Percentiles rank a stretch among this genome's conserved stretches.
Conservation (phyloP, 108 stramenopile genomes). For the Asterionellopsis glacialis region DNA sequence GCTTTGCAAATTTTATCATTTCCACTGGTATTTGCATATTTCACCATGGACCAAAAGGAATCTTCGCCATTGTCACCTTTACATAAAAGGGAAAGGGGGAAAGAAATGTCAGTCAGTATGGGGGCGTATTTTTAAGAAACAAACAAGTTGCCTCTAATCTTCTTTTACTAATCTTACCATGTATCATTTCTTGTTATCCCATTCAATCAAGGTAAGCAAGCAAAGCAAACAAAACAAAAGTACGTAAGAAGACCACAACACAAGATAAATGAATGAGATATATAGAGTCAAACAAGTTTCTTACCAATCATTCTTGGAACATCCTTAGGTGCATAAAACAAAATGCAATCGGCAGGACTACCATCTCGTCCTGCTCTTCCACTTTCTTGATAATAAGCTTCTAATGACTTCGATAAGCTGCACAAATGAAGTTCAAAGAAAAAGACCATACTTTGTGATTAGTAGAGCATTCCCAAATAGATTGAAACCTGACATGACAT, state of each 20-base stretch:
- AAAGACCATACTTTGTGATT: not conserved
- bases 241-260: too few species aligned
- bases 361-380: slow-evolving; percentile 96
- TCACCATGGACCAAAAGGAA: slow-evolving; percentile 64
- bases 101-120: too few species aligned
- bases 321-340: slow-evolving; percentile 62
- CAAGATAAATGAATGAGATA: too few species aligned
- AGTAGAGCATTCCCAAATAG: not conserved
- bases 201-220: too few species aligned
- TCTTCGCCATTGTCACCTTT: slow-evolving; percentile 48
- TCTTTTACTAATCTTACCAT: too few species aligned
- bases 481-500: slow-evolving; percentile 5
- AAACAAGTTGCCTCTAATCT: too few species aligned
- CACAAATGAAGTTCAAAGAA: not conserved
- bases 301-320: slow-evolving; percentile 49
- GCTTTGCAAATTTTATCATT: slow-evolving; percentile 66
- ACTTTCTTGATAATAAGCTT: slow-evolving; percentile 95
- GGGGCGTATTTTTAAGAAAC: too few species aligned
- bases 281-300: too few species aligned
- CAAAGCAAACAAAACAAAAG: too few species aligned
- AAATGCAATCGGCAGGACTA: slow-evolving; percentile 72
- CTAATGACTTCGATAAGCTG: slow-evolving; percentile 81
- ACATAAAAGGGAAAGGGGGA: slow-evolving; percentile 30
- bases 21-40: slow-evolving; percentile 65
- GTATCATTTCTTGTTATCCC: too few species aligned